A percentile compares a stretch with the other conserved stretches of the same genome.
Conservation (phyloP, 805 yeast species). For the Hanseniaspora vineae region DNA sequence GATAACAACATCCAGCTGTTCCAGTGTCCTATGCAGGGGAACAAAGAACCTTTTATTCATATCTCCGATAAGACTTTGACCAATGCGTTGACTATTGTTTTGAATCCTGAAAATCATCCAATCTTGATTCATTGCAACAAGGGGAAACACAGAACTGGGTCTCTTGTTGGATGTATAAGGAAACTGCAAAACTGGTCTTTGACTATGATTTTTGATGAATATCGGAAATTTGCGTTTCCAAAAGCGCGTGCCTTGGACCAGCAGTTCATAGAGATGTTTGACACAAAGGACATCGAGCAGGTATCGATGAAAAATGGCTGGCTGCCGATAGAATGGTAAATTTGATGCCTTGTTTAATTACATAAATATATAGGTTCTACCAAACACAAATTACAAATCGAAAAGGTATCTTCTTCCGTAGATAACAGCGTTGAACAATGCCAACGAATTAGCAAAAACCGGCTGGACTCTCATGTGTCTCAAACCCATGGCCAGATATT, state of each 20-base stretch:
- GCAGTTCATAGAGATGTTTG: slow-evolving; percentile 85
- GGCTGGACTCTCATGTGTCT: slow-evolving; percentile 53
- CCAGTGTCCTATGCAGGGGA: slow-evolving; percentile 90
- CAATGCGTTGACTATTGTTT: slow-evolving; percentile 65
- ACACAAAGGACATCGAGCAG: slow-evolving; percentile 46
- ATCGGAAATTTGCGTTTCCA: slow-evolving; percentile 87
- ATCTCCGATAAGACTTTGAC: slow-evolving; percentile 57
- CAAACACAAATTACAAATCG: slow-evolving; percentile 9
- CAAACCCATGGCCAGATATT: slow-evolving; percentile 37
- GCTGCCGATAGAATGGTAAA: slow-evolving; percentile 62
- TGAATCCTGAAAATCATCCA: slow-evolving; percentile 84
- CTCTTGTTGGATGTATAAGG: slow-evolving; percentile 85
- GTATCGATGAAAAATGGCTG: slow-evolving; percentile 41
- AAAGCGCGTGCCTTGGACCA: slow-evolving; percentile 93
- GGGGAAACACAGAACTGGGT: slow-evolving; percentile 95
- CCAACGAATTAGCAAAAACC: slow-evolving; percentile 40
- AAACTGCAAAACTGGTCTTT: slow-evolving; percentile 85
- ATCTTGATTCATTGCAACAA: slow-evolving; percentile 87
- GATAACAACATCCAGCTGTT: slow-evolving; percentile 53
- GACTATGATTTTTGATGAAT: slow-evolving; percentile 91
- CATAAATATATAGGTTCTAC: background rate
- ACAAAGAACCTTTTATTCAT: slow-evolving; percentile 87
- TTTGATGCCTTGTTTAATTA: background rate
- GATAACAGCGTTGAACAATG: slow-evolving; percentile 45
- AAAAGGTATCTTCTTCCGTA: slow-evolving; percentile 65